These are phyloP conservation scores for Baudoinia panamericana DNA, from an alignment of 495 filamentous ascomycete genomes.

Conservation along the genomic window DNA sequence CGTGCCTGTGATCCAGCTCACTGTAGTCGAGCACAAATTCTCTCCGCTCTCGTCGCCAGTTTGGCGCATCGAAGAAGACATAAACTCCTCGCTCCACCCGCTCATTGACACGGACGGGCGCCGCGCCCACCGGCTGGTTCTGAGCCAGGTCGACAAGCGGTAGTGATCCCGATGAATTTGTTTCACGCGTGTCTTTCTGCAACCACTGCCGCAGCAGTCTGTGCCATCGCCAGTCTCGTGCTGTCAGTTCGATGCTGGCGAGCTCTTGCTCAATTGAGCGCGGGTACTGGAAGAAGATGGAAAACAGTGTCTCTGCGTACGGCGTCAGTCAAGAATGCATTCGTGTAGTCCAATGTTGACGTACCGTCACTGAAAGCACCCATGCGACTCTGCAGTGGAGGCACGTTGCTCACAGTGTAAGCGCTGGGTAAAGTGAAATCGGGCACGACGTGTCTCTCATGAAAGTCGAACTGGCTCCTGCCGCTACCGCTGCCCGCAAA, in stretches of 20 bases:
- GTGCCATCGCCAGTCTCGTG: constrained; percentile 84
- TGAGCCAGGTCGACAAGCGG: constrained; percentile 15
- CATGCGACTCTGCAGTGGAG: constrained; percentile 64
- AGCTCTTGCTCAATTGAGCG: constrained; percentile 72
- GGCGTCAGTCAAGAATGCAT: too few relatives aligned
- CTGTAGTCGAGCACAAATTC: constrained; percentile 70
- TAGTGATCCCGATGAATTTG: constrained; percentile 3
- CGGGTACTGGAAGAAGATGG: constrained; percentile 87
- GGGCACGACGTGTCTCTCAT: constrained; percentile 51
- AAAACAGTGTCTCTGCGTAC: constrained; percentile 75
- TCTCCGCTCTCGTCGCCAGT: constrained; percentile 68
- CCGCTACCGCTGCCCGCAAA: constrained; percentile 37
- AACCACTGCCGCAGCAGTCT: constrained; percentile 81
- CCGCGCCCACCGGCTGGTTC: constrained; percentile 37
- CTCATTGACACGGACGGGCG: constrained; percentile 51
- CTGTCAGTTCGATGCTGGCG: constrained; percentile 66
- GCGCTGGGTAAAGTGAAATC: constrained; percentile 69
- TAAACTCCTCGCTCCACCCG: constrained; percentile 77
- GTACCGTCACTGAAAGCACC: constrained; percentile 57
- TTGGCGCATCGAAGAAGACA: constrained; percentile 71
- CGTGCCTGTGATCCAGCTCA: constrained; percentile 55
- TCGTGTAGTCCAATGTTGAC: too few relatives aligned
- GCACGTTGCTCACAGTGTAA: constrained; percentile 79
- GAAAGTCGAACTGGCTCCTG: constrained; percentile 35
- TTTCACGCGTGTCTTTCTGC: constrained; percentile 56